Evolutionary conservation across 1,284 basidiomycete species (phyloP), one percentile per base, ranked within the genome.

Genomic region (Rhodotorula mucilaginosa): DNA sequence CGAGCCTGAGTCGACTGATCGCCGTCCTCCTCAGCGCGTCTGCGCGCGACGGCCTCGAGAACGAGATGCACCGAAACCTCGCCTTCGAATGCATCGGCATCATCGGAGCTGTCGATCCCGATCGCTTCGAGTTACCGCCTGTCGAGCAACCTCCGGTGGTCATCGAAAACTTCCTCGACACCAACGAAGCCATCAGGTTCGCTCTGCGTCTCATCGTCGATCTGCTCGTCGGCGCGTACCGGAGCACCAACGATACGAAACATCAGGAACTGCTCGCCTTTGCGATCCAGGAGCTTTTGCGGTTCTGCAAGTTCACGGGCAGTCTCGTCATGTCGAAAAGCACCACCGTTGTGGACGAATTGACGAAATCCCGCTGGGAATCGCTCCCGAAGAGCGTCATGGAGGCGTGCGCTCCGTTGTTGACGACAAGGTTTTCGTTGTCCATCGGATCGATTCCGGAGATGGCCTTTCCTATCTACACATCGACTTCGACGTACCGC

Each of bases 101-200:
- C n/a, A 82, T 99, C 7, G 97, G 97, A 10, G 97, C 97, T 1
- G 86, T 97, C 26, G 97, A 99, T 82, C 95, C 97, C 1, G 97
- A 99, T 83, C 87, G 97, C 68, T 90, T 93, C 79, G 90, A 93
- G 73, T 84, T 91, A 56, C 82, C 83, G 8, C 80, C 85, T 52
- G 85, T 85, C 51, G 88, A 90, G 73, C 82, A 86, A 4, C 85
- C 87, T 54, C 88, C 91, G 82, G 86, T 92, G 52, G 85, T 98
- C 64, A 84, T 89, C 68, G 87, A 86, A 78, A 95, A 99, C 81
- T 97, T 96, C 79, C 85, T 84, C 5, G 90, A 96, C 72, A 87
- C 90, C 64, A 85, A 86, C 23, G 96, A 98, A 81, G 87, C 91
- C 0, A 83, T 89, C 62, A 79, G 85, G 8, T 99, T 99, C 79